phyloP scores from a whole-genome alignment of 1,284 basidiomycete species.

The Rhodofomes roseus region DNA sequence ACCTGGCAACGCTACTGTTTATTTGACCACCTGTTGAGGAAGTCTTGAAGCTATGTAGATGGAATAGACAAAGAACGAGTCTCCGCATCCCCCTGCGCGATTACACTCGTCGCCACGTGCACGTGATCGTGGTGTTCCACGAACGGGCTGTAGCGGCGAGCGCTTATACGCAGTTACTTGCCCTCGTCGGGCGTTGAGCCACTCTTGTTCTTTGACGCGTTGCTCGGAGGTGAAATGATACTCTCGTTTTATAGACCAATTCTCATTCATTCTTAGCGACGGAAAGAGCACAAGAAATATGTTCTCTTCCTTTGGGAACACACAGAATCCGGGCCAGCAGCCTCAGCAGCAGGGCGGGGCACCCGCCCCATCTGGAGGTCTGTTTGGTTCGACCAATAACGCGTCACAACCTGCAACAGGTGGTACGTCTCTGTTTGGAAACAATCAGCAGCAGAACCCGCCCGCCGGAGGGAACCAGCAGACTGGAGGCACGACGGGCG shows the following conservation, averaged over 20 bases:
- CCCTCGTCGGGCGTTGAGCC: no score
- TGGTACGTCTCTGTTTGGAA: constrained; percentile 22
- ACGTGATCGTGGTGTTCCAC: neutral
- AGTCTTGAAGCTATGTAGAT: no score
- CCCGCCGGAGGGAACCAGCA: constrained; percentile 8
- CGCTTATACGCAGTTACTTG: no score
- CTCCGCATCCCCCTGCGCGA: no score
- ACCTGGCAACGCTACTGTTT: no score
- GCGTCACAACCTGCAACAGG: constrained; percentile 8
- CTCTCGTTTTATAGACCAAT: no score
- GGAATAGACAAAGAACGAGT: no score
- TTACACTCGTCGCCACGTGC: neutral
- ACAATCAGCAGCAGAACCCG: constrained; percentile 1
- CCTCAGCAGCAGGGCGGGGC: neutral
- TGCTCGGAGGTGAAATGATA: neutral
- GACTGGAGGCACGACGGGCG: constrained; percentile 17
- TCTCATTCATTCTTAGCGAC: no score
- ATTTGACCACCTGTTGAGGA: no score
- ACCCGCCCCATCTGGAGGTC: neutral
- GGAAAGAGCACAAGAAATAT: no score
- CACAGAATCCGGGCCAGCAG: neutral
- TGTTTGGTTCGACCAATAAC: constrained; percentile 3
- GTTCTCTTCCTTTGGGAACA: neutral
- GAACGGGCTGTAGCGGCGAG: no score
- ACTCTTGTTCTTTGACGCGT: neutral